These are phyloP conservation scores for Trichoderma endophyticum DNA, from an alignment of 2,329 filamentous ascomycete species.

Conservation along the genomic window DNA sequence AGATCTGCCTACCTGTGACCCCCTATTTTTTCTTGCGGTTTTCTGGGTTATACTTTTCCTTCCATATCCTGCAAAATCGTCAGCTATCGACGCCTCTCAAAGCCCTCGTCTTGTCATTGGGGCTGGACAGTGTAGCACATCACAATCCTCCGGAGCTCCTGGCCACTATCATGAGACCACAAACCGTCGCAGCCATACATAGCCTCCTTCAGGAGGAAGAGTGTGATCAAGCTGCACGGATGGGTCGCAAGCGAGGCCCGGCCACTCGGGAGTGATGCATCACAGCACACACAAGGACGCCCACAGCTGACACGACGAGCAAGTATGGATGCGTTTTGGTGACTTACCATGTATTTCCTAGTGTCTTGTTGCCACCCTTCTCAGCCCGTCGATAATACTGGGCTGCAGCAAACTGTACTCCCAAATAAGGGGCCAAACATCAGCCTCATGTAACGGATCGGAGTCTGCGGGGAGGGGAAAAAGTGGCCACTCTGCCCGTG, in stretches of 20 bases:
- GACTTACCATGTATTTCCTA: conserved; percentile 93
- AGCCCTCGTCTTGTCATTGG: background rate
- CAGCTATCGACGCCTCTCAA: background rate
- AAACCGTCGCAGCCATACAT: background rate
- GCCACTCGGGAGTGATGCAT: background rate
- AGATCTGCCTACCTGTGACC: background rate
- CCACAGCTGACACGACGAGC: conserved; percentile 13
- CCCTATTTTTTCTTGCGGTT: conserved; percentile 39
- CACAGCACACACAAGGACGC: background rate
- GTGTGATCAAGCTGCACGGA: background rate
- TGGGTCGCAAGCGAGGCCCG: background rate
- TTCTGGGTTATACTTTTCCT: conserved; percentile 78
- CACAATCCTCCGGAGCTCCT: background rate
- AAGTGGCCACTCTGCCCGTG: background rate
- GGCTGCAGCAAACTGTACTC: conserved; percentile 68
- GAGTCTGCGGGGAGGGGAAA: background rate
- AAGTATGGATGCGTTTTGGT: conserved; percentile 16
- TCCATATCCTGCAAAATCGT: conserved; percentile 75
- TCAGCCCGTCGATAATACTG: conserved; percentile 92
- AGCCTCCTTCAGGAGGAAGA: background rate
- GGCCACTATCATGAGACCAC: conserved; percentile 7
- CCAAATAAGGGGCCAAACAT: conserved; percentile 27
- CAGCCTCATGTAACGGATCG: conserved; percentile 48
- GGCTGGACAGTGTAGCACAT: background rate
- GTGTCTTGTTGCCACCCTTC: conserved; percentile 79